Evolutionary conservation across 1,284 basidiomycete genomes (phyloP).

Genomic region (Ganoderma meredithae): DNA sequence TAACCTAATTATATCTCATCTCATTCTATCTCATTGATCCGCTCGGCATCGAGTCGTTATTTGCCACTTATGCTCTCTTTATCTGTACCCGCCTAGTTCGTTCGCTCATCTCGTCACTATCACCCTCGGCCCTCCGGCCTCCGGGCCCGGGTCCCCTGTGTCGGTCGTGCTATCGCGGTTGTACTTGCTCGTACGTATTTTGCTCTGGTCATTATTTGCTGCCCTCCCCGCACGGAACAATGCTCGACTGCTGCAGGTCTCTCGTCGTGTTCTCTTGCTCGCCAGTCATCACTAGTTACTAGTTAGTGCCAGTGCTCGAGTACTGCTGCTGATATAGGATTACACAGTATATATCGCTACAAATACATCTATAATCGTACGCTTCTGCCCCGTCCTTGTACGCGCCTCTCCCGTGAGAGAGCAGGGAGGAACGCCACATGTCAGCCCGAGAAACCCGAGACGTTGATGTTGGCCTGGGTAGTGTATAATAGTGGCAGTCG

Average conservation of each 20-base stretch:
- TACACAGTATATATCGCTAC: slow-evolving; percentile 35
- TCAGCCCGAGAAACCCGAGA: background rate
- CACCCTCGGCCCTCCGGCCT: background rate
- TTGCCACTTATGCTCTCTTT: background rate
- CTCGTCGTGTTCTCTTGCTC: background rate
- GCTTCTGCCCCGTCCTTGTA: slow-evolving; percentile 9
- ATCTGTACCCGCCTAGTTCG: background rate
- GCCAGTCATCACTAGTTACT: background rate
- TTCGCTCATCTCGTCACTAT: background rate
- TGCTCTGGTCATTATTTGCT: slow-evolving; percentile 1
- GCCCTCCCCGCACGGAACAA: background rate
- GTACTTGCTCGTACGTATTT: background rate
- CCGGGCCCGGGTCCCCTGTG: background rate
- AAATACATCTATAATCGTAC: slow-evolving; percentile 33
- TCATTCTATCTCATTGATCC: slow-evolving; percentile 1
- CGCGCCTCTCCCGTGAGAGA: slow-evolving; percentile 6
- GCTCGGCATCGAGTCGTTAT: slow-evolving; percentile 3
- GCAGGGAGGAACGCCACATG: background rate
- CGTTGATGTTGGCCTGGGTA: background rate
- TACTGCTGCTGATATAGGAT: slow-evolving; percentile 31
- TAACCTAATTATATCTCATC: slow-evolving; percentile 3
- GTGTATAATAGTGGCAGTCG: background rate
- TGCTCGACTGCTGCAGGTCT: background rate
- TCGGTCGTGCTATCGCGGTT: slow-evolving; percentile 3
- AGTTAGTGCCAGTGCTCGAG: slow-evolving; percentile 3